These are phyloP conservation scores for Scutellaria galericulata DNA, from an alignment of 257 asterid species.

Conservation along the genomic window DNA sequence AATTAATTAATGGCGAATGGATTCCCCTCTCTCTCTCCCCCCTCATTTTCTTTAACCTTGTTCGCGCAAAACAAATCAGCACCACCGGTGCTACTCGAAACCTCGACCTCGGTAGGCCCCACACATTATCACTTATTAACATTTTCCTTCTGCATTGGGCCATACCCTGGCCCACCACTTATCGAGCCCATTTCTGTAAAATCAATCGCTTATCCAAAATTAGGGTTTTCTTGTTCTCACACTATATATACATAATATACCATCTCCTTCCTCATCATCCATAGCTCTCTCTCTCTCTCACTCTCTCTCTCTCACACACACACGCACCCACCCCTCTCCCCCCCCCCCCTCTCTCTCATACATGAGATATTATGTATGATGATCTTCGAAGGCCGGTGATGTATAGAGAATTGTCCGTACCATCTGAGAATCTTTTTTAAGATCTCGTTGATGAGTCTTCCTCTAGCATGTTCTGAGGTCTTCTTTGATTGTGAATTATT, in stretches of 20 bases:
- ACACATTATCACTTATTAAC: conserved; percentile 1
- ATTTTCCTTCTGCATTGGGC: background rate
- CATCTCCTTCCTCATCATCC: background rate
- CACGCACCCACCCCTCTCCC: no score
- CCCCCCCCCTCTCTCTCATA: background rate
- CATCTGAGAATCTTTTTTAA: conserved; percentile 54
- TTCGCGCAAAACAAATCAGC: background rate
- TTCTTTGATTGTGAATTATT: background rate
- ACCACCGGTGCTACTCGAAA: conserved; percentile 17
- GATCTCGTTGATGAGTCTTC: conserved; percentile 42
- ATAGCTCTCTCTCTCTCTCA: background rate
- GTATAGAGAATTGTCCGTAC: conserved; percentile 75
- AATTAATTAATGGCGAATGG: background rate
- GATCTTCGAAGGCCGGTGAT: conserved; percentile 48
- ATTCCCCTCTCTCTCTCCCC: background rate
- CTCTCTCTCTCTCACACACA: background rate
- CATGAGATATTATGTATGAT: background rate
- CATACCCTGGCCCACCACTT: background rate
- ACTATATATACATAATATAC: conserved; percentile 5
- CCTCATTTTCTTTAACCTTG: background rate
- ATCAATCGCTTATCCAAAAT: background rate
- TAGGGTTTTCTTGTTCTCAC: conserved; percentile 30
- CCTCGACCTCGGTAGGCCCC: conserved; percentile 28
- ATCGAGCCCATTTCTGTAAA: conserved; percentile 8
- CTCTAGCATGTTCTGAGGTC: conserved; percentile 51